Evolutionary conservation across 1,284 basidiomycete species (phyloP), one percentile per base, ranked within the genome.

Genomic region (Naganishia sp.): DNA sequence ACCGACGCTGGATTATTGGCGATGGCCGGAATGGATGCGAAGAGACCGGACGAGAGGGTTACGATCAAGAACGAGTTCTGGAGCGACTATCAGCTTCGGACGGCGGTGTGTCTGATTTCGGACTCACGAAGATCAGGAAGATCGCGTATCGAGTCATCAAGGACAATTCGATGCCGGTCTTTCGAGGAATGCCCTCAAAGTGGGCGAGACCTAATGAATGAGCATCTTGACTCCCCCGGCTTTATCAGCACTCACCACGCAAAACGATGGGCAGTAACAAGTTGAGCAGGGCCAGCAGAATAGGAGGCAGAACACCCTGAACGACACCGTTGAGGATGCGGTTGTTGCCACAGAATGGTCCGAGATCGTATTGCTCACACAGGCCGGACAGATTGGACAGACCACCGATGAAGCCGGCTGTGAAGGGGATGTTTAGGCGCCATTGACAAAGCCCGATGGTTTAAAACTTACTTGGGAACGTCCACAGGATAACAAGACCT

Each of bases 71-170:
- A 90, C 10, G 81, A 82, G 76, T 83, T 81, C 80, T 81, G 67
- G 18, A 13, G 44, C 6, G 25, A 0, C 46, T 16, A 16, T 45
- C 15, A 31, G 60, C 6, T 28, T 31, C 49, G 23, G 15, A 25
- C 25, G 43, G 15, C 15, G 21, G 9, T 43, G 16, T 43, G 7
- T 48, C 25, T 11, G 23, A 28, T 21, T 6, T 10, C 21, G 25
- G 6, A 80, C 84, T 71, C 72, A 87, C 86, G 50, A 90, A 84
- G 68, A 90, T 82, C 23, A 88, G 82, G 81, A 91, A 90, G 68
- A 88, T 77, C 75, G 87, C 90, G 77, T 87, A 91, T 15, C 90
- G 84, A 13, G 83, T 84, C 83, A 90, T 90, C 46, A 91, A 83
- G 69, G 86, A 87, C 48, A 90, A 82, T 69, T 90, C 88, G 31